Percentiles rank a stretch among this genome's conserved stretches.
These are phyloP conservation scores for Trypanosoma melophagium DNA, from an alignment of 208 protist species.

Conservation along the genomic window DNA sequence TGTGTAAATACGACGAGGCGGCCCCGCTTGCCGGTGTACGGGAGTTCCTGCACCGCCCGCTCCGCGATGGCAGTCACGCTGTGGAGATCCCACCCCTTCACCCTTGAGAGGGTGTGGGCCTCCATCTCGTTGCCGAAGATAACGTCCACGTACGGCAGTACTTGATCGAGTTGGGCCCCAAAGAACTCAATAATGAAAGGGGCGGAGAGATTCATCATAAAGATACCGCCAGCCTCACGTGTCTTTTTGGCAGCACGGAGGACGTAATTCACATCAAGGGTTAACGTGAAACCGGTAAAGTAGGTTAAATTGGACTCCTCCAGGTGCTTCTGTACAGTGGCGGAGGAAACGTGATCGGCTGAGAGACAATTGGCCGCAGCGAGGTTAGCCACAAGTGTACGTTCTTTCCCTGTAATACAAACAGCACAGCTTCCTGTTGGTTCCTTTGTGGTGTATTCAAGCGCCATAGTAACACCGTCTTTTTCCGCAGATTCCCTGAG, in stretches of 20 bases:
- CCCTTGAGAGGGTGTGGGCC: constrained; percentile 79
- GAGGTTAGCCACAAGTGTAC: constrained; percentile 96
- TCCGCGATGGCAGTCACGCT: constrained; percentile 88
- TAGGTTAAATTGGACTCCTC: constrained; percentile 84
- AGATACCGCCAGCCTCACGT: constrained; percentile 77
- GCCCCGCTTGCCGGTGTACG: constrained; percentile 79
- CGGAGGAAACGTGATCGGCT: constrained; percentile 80
- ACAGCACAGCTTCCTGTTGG: constrained; percentile 97
- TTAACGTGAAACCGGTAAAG: constrained; percentile 96
- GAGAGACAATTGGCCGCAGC: constrained; percentile 96
- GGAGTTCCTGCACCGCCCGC: constrained; percentile 62
- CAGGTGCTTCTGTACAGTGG: constrained; percentile 53
- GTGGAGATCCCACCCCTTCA: constrained; percentile 66
- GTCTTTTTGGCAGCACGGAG: constrained; percentile 90
- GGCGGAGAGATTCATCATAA: constrained; percentile 96
- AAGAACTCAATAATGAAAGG: constrained; percentile 97
- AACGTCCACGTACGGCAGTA: constrained; percentile 93
- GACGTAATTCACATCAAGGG: constrained; percentile 90
- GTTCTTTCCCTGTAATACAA: constrained; percentile 93
- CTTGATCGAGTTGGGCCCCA: constrained; percentile 80
- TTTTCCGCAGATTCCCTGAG: constrained; percentile 78
- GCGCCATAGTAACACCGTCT: constrained; percentile 88
- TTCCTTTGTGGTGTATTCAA: constrained; percentile 85
- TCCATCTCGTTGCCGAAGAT: constrained; percentile 97
- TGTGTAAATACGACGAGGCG: constrained; percentile 96